Evolutionary conservation across 768 basidiomycete genomes (phyloP), one percentile per base, ranked within the genome.

Genomic region (Lepiota venenata): DNA sequence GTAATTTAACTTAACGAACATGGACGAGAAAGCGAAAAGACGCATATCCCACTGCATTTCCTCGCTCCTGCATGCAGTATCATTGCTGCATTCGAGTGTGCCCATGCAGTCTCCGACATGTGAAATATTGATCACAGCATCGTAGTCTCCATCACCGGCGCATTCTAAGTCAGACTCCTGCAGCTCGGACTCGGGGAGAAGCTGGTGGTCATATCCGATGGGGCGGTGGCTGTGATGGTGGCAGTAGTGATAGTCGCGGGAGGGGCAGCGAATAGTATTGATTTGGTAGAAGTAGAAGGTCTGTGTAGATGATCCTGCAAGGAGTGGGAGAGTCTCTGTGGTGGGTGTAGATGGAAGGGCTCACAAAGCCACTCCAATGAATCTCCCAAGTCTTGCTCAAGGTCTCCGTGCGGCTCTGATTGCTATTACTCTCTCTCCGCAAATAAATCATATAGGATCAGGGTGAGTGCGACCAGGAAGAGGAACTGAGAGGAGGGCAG

Each of bases 1-100:
- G 36, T 32, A 14, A 8, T 40, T 16, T n/a, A 15, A 14, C 21
- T 29, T n/a, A 47, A 43, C 38, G 12, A 20, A 18, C 12, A 50
- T 16, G 29, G n/a, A n/a, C n/a, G n/a, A 36, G 41, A 7, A 2
- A 37, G 6, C 12, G n/a, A 47, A 49, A 37, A 48, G 35, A 75
- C 83, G 65, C 63, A 84, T 83, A 12, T 77, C 80, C 81, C 92
- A 93, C 83, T 93, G 94, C 91, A 96, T 95, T 69, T 97, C 95
- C 40, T 90, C 82, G 47, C 85, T 88, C 29, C 93, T 78, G 85
- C 93, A 97, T 1, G 84, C 81, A 41, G 96, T 84, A 50, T 82
- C 75, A 42, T 88, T 82, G 5, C 80, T 85, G 2, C 94, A 82
- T n/a, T 97, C 83, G 18, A 97, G 77, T 78, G 91, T 87, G 20